Evolutionary conservation across 768 basidiomycete genomes (phyloP).

Genomic region (Lactarius tabidus): DNA sequence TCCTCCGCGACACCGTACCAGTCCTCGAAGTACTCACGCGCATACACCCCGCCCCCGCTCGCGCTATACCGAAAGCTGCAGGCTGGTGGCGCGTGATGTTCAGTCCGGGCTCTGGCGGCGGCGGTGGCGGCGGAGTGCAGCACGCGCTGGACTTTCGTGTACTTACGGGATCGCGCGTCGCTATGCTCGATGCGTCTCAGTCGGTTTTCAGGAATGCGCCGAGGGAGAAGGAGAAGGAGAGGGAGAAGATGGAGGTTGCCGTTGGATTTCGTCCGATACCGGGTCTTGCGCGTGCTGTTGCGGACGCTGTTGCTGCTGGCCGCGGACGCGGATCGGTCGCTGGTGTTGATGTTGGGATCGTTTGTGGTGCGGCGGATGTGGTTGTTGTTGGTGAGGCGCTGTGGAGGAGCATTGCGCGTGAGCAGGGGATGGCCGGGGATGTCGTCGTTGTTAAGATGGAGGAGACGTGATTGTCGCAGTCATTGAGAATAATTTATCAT

Average conservation of each 20-base stretch:
- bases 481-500: neutral
- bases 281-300: constrained; percentile 12
- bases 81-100: constrained; percentile 78
- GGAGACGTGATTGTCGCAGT: neutral
- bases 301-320: constrained; percentile 17
- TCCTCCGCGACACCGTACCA: constrained; percentile 74
- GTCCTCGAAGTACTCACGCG: constrained; percentile 69
- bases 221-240: constrained; percentile 21
- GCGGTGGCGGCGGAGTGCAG: constrained; percentile 37
- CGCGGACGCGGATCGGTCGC: constrained; percentile 24
- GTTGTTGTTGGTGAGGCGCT: constrained; percentile 22
- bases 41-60: constrained; percentile 40
- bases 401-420: constrained; percentile 19
- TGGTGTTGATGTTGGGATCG: constrained; percentile 23
- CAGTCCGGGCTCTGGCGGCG: neutral
- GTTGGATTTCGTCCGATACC: constrained; percentile 26
- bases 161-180: constrained; percentile 60
- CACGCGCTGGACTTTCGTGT: constrained; percentile 79
- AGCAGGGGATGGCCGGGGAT: neutral
- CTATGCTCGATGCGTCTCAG: constrained; percentile 70
- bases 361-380: constrained; percentile 26
- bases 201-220: constrained; percentile 42
- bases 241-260: neutral
- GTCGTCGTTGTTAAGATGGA: constrained; percentile 25
- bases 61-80: constrained; percentile 59